Evolutionary conservation across 257 asterid genomes (phyloP).

Genomic region (Solanum bulbocastanum): DNA sequence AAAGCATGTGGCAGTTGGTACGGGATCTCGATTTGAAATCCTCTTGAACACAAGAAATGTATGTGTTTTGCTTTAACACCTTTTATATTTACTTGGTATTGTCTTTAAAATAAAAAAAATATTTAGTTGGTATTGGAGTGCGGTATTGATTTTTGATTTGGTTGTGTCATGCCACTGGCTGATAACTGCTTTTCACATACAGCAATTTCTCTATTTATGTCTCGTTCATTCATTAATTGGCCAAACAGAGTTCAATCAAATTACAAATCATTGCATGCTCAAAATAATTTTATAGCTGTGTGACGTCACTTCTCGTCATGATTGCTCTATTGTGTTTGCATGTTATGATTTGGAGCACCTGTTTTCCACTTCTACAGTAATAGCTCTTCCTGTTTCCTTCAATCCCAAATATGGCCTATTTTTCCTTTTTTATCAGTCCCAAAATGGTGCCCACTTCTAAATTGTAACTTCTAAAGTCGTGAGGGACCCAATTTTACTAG

Average conservation of each 20-base stretch:
- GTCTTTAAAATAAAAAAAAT: neutral
- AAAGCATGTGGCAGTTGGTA: conserved; percentile 82
- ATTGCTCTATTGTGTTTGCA: neutral
- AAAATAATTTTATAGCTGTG: neutral
- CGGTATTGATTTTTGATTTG: neutral
- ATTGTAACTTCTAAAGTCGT: too few species aligned
- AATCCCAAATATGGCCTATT: neutral
- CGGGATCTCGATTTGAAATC: conserved; percentile 89
- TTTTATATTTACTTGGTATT: neutral
- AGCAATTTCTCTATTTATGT: neutral
- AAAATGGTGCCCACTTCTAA: neutral
- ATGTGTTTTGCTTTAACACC: neutral
- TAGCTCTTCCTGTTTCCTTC: neutral
- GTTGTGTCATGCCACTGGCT: neutral
- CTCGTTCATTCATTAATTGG: neutral
- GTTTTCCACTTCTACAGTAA: neutral
- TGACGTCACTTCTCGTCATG: neutral
- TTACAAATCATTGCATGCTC: neutral
- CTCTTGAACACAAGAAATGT: conserved; percentile 86
- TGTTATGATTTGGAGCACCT: neutral
- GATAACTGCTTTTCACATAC: neutral
- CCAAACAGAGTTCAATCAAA: neutral
- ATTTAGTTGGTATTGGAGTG: neutral
- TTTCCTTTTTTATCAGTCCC: neutral
- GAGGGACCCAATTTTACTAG: neutral